A percentile compares a stretch with the other conserved stretches of the same genome.
Conservation (phyloP, 2,329 filamentous ascomycete genomes). For the Diaporthe longicolla region DNA sequence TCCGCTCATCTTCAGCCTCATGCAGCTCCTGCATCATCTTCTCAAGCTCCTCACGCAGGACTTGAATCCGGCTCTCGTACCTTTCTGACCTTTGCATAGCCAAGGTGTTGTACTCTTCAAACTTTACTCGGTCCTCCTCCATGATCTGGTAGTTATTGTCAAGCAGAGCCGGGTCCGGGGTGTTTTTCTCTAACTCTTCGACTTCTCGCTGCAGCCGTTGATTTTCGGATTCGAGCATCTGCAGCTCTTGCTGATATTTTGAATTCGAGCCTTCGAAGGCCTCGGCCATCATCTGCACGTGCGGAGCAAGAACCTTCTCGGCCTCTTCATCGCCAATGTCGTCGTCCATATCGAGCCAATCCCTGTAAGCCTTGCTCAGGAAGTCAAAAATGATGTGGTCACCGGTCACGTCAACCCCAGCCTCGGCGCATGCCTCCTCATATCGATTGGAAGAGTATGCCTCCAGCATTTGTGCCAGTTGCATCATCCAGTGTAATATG, state of each 20-base stretch:
- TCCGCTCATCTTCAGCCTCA: conserved; percentile 86
- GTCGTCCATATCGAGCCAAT: conserved; percentile 94
- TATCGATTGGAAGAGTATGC: conserved; percentile 84
- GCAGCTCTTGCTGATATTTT: conserved; percentile 86
- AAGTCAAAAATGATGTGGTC: conserved; percentile 97
- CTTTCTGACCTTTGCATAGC: conserved; percentile 90
- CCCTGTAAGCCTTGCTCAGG: conserved; percentile 88
- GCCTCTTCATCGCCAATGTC: conserved; percentile 89
- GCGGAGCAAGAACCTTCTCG: conserved; percentile 82
- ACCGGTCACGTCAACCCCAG: conserved; percentile 87
- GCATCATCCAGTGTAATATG: conserved; percentile 99
- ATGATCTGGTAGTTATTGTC: conserved; percentile 92
- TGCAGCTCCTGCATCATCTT: conserved; percentile 82
- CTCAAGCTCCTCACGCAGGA: conserved; percentile 88
- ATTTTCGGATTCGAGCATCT: conserved; percentile 89
- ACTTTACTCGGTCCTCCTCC: conserved; percentile 94
- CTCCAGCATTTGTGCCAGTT: conserved; percentile 93
- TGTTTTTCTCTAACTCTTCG: conserved; percentile 88
- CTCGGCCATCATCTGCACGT: conserved; percentile 87
- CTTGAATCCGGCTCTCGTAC: conserved; percentile 83
- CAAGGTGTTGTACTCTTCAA: conserved; percentile 91
- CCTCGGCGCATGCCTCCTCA: conserved; percentile 90
- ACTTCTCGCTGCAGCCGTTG: conserved; percentile 86
- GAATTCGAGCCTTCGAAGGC: conserved; percentile 90
- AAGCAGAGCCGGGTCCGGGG: conserved; percentile 84